phyloP scores from a whole-genome alignment of 257 asterid species.

The Jacaranda mimosifolia region DNA sequence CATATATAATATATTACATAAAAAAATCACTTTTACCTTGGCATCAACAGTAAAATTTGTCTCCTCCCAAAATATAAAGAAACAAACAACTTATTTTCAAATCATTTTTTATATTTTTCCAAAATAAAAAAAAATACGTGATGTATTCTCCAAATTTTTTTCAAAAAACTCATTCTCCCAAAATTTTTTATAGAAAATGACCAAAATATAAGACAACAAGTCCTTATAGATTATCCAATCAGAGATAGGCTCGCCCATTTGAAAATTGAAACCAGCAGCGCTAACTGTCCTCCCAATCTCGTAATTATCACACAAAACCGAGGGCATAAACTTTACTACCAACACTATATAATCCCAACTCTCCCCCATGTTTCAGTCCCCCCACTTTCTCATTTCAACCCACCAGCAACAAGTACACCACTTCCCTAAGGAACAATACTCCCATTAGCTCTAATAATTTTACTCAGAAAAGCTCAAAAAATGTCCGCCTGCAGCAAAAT shows the following conservation, averaged over 20 bases:
- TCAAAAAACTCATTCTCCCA: no score
- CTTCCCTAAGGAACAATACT: neutral
- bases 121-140: no score
- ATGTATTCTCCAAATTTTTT: no score
- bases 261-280: neutral
- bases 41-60: no score
- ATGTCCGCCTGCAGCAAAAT: conserved; percentile 74
- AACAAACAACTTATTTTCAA: no score
- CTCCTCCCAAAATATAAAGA: no score
- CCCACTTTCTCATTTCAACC: conserved; percentile 18
- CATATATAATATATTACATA: no score
- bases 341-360: conserved; percentile 42
- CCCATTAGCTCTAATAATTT: neutral
- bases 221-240: conserved; percentile 26
- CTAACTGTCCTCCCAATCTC: conserved; percentile 27
- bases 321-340: conserved; percentile 18
- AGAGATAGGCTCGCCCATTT: no score
- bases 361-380: conserved; percentile 33
- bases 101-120: no score
- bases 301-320: conserved; percentile 42
- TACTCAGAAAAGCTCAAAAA: neutral
- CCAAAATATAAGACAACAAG: no score
- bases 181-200: no score
- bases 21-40: no score
- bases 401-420: neutral